These are phyloP conservation scores for Pseudocercospora macadamiae DNA, from an alignment of 2,329 filamentous ascomycete species.

Conservation along the genomic window DNA sequence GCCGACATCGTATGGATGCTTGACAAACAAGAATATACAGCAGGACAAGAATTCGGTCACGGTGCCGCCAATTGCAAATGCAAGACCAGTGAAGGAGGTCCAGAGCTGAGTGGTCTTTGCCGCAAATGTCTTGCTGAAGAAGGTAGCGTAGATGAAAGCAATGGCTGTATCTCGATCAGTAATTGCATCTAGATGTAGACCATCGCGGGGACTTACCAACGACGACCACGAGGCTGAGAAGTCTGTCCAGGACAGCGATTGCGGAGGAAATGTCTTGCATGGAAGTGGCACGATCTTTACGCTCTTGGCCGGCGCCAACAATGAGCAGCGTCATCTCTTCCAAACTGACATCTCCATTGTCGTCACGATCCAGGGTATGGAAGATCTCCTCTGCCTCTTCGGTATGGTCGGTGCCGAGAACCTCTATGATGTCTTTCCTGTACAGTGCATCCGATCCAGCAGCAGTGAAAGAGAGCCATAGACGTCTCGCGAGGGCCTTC, in stretches of 20 bases:
- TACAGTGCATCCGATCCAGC: conserved; percentile 32
- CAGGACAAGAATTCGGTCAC: conserved; percentile 94
- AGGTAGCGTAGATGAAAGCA: conserved; percentile 39
- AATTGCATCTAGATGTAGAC: no score
- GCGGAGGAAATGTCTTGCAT: conserved; percentile 39
- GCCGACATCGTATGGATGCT: conserved; percentile 80
- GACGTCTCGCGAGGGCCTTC: conserved; percentile 37
- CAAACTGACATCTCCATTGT: conserved; percentile 39
- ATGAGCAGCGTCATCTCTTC: conserved; percentile 38
- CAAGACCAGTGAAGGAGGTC: conserved; percentile 56
- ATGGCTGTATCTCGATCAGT: no score
- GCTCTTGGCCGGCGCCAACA: conserved; percentile 31
- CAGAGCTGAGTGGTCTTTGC: conserved; percentile 30
- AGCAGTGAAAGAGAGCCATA: conserved; percentile 38
- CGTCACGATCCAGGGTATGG: conserved; percentile 35
- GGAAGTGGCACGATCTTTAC: conserved; percentile 33
- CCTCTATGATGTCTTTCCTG: conserved; percentile 29
- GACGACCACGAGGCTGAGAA: conserved; percentile 33
- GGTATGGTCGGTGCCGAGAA: conserved; percentile 29
- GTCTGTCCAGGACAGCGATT: conserved; percentile 37
- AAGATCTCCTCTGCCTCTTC: conserved; percentile 37
- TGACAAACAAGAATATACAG: conserved; percentile 96
- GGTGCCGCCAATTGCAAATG: conserved; percentile 90
- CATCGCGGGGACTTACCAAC: no score
- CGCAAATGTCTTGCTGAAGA: conserved; percentile 36